Percentiles rank a stretch among this genome's conserved stretches.
These are phyloP conservation scores for Picea sitchensis DNA, from an alignment of 75 land plant genomes.

Conservation along the genomic window DNA sequence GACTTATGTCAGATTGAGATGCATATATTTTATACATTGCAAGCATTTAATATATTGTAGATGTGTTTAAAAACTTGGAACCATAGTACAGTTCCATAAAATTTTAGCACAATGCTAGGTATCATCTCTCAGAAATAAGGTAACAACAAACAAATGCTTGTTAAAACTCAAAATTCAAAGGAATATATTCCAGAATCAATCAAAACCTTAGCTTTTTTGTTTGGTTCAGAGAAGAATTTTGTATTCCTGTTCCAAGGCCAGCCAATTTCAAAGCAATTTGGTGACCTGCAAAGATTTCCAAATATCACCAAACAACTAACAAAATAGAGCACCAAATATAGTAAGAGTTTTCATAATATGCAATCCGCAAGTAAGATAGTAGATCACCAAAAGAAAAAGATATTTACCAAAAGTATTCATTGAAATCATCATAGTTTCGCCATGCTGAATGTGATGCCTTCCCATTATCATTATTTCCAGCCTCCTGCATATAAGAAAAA, in stretches of 20 bases:
- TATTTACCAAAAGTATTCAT: slow-evolving; percentile 46
- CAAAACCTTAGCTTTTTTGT: slow-evolving; percentile 39
- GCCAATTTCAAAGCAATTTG: slow-evolving; percentile 56
- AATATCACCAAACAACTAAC: not conserved
- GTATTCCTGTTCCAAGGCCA: slow-evolving; percentile 68
- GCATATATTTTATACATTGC: not conserved
- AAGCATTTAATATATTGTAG: not conserved
- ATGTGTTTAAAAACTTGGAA: not conserved
- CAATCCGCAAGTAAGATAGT: not conserved
- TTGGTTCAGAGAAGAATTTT: slow-evolving; percentile 46
- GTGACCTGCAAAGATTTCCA: slow-evolving; percentile 48
- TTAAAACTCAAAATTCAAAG: slow-evolving; percentile 3
- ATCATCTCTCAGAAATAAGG: not conserved
- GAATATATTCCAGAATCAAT: not conserved
- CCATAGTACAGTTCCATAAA: not conserved
- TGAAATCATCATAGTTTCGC: slow-evolving; percentile 61
- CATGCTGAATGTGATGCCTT: slow-evolving; percentile 46
- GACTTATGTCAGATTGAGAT: too few species aligned
- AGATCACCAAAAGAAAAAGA: not conserved
- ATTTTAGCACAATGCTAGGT: not conserved
- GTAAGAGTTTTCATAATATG: not conserved
- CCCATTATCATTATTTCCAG: slow-evolving; percentile 23
- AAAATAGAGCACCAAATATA: not conserved
- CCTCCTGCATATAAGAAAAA: slow-evolving; percentile 27
- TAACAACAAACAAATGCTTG: not conserved